phyloP scores from a whole-genome alignment of 2,329 filamentous ascomycete genomes.

The Trichoderma brevicompactum region DNA sequence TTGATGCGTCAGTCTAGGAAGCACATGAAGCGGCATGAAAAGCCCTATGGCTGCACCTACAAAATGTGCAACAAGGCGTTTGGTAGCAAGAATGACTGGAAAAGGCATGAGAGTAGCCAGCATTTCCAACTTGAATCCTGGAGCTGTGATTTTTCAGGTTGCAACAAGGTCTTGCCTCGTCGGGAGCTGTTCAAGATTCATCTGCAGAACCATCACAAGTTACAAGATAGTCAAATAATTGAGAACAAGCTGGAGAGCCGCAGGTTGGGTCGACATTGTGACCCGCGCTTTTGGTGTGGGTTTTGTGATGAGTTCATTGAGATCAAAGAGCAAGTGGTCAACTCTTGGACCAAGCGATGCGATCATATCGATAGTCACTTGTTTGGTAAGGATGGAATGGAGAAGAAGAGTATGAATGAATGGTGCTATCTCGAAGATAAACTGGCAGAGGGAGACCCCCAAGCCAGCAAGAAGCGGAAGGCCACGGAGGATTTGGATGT shows the following conservation, averaged over 20 bases:
- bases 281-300: conserved; percentile 81
- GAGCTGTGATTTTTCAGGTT: conserved; percentile 65
- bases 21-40: conserved; percentile 78
- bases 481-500: conserved; percentile 3
- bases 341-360: conserved; percentile 61
- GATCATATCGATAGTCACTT: conserved; percentile 80
- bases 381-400: conserved; percentile 51
- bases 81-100: conserved; percentile 95
- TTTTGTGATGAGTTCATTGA: conserved; percentile 69
- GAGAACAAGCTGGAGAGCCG: conserved; percentile 56
- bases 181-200: conserved; percentile 65
- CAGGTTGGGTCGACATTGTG: conserved; percentile 67
- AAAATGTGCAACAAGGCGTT: conserved; percentile 71
- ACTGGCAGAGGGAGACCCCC: not conserved
- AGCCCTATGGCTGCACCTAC: conserved; percentile 83
- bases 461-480: conserved; percentile 10
- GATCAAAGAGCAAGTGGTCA: conserved; percentile 45
- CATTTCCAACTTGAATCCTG: conserved; percentile 75
- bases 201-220: conserved; percentile 56
- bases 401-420: conserved; percentile 53
- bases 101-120: conserved; percentile 82
- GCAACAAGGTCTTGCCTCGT: conserved; percentile 62
- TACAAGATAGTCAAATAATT: conserved; percentile 36
- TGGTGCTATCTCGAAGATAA: conserved; percentile 54
- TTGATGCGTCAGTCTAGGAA: conserved; percentile 59